Evolutionary conservation across 768 basidiomycete genomes (phyloP).

Genomic region (Terana coerulea): DNA sequence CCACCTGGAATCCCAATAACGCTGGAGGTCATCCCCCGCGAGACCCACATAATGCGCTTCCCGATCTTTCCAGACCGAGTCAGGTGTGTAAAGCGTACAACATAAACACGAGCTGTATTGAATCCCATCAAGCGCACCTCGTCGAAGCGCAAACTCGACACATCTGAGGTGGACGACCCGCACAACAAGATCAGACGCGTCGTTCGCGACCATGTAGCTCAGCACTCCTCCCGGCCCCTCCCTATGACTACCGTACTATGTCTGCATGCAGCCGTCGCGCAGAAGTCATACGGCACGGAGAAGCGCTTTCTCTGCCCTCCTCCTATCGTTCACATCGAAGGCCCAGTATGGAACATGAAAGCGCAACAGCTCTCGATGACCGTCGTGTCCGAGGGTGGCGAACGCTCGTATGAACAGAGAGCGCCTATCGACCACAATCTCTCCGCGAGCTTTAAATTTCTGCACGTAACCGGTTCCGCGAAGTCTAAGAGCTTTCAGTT

Average conservation of each 20-base stretch:
- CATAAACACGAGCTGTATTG: background rate
- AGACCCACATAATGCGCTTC: slow-evolving; percentile 14
- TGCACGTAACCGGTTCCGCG: slow-evolving; percentile 84
- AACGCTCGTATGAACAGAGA: slow-evolving; percentile 82
- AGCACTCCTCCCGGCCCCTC: slow-evolving; percentile 70
- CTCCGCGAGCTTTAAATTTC: slow-evolving; percentile 86
- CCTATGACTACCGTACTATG: slow-evolving; percentile 91
- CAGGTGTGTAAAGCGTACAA: no score
- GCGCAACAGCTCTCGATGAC: slow-evolving; percentile 81
- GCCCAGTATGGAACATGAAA: slow-evolving; percentile 82
- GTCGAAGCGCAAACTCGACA: slow-evolving; percentile 74
- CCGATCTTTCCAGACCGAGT: slow-evolving; percentile 1
- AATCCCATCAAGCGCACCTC: slow-evolving; percentile 34
- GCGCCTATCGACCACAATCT: slow-evolving; percentile 79
- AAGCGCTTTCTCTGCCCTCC: slow-evolving; percentile 94
- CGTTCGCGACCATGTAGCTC: slow-evolving; percentile 76
- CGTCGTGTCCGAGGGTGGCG: slow-evolving; percentile 79
- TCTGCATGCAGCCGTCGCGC: slow-evolving; percentile 88
- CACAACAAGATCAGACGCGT: slow-evolving; percentile 82
- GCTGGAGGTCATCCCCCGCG: slow-evolving; percentile 10
- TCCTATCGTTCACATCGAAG: slow-evolving; percentile 89
- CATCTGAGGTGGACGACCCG: slow-evolving; percentile 53
- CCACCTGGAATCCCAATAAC: slow-evolving; percentile 18
- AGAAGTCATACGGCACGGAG: slow-evolving; percentile 95
- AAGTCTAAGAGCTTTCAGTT: slow-evolving; percentile 90